Conservation (phyloP, 2,329 filamentous ascomycete genomes). For the Dactylellina parvicollis region DNA sequence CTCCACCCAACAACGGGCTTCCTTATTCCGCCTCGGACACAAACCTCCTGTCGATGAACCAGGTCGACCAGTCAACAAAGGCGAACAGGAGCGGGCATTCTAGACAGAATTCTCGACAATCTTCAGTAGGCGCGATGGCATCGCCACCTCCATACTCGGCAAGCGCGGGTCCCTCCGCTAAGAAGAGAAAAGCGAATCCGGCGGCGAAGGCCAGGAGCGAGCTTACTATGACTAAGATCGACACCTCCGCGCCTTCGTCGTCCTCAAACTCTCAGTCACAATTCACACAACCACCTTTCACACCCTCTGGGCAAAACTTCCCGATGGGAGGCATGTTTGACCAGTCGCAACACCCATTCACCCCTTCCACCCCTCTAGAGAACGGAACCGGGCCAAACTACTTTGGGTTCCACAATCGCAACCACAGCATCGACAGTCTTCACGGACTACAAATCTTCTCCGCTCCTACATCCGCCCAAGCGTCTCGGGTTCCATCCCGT, state of each 20-base stretch:
- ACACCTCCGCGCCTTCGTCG: constrained; percentile 65
- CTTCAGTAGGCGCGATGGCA: constrained; percentile 53
- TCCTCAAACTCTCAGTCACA: constrained; percentile 61
- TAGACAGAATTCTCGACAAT: constrained; percentile 58
- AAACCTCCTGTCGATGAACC: constrained; percentile 58
- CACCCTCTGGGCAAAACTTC: constrained; percentile 65
- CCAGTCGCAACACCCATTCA: constrained; percentile 55
- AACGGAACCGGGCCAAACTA: constrained; percentile 68
- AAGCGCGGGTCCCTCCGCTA: constrained; percentile 73
- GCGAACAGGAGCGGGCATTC: constrained; percentile 29
- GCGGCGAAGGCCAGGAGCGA: constrained; percentile 75
- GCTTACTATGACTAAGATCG: constrained; percentile 83
- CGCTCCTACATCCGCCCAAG: constrained; percentile 75
- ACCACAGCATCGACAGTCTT: constrained; percentile 73
- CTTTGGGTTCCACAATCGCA: constrained; percentile 69
- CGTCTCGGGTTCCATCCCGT: constrained; percentile 73
- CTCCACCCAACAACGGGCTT: constrained; percentile 17
- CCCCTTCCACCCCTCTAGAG: constrained; percentile 67
- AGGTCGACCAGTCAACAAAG: constrained; percentile 60
- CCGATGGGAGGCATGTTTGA: constrained; percentile 63
- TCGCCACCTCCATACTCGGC: constrained; percentile 64
- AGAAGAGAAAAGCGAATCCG: constrained; percentile 82
- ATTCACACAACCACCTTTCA: constrained; percentile 67
- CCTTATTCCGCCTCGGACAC: constrained; percentile 52
- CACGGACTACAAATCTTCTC: constrained; percentile 74